Evolutionary conservation across 805 yeast species (phyloP), one percentile per base, ranked within the genome.

Genomic region (Kuraishia borneana): DNA sequence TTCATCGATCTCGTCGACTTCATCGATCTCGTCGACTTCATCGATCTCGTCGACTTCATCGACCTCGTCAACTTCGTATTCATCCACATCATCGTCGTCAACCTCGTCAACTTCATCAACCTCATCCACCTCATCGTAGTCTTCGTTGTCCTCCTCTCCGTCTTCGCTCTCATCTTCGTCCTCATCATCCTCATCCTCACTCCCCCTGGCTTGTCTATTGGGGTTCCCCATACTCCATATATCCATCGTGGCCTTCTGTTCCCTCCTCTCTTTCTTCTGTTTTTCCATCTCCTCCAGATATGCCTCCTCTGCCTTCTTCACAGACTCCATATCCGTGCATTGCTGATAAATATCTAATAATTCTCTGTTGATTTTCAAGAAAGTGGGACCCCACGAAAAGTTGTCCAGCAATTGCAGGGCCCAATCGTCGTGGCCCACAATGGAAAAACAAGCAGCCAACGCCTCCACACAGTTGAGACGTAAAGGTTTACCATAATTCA

Each of bases 401-500:
- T 88, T 75, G 32, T 73, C 66, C 41, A 92, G 57, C 13, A 89
- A 65, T 39, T 72, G 68, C 16, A 67, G 70, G 0, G 98, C 97
- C 94, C 94, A 85, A 42, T 88, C 96, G 30, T 61, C 60, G 43
- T 76, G 88, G 0, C 96, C 97, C 2, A 87, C 89, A 37, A 92
- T 88, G 1, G 95, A 95, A 50, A 92, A 81, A 48, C 96, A 85
- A 0, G 98, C 97, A 2, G 98, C 98, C 26, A 92, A 60, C 0
- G 98, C 98, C 53, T 92, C 98, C 5, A 85, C 98, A 56, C 98
- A 92, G 56, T 92, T 92, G 37, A 92, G 61, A 46, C 77, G 72
- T 97, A 96, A 88, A 0, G 98, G 96, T 46, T 81, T 70, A 4
- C 98, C 98, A 48, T 92, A 92, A 55, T 92, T 92, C 6, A 94